A percentile compares a stretch with the other conserved stretches of the same genome.
Conservation (phyloP, 257 asterid genomes). For the Primulina tabacum region DNA sequence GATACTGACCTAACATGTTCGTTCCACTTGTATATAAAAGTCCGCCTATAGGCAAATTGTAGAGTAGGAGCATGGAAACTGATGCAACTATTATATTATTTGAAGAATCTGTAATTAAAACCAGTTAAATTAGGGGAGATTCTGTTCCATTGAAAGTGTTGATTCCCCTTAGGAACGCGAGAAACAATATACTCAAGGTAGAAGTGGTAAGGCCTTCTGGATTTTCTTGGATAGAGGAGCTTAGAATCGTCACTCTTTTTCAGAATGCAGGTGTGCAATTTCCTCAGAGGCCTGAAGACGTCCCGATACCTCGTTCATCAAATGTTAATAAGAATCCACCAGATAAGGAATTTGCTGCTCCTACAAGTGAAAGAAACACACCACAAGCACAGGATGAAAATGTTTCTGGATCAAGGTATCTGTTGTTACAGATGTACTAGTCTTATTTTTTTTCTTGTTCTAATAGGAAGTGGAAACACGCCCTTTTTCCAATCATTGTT, state of each 20-base stretch:
- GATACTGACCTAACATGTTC: not conserved
- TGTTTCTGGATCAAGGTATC: conserved; percentile 71
- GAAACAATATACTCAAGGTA: not conserved
- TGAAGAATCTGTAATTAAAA: not conserved
- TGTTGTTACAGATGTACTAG: conserved; percentile 1
- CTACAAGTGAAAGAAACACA: conserved; percentile 39
- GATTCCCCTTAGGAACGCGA: not conserved
- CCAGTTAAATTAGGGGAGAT: not conserved
- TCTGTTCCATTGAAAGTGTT: not conserved
- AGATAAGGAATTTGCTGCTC: conserved; percentile 38
- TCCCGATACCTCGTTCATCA: conserved; percentile 39
- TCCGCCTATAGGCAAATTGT: not conserved
- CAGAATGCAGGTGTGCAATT: conserved; percentile 96
- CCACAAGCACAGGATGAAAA: conserved; percentile 42
- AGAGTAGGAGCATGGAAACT: not conserved
- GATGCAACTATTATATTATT: too few relatives aligned
- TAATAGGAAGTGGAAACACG: not conserved
- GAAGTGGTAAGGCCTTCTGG: not conserved
- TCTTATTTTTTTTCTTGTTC: not conserved
- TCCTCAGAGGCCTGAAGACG: conserved; percentile 56
- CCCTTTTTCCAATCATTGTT: not conserved
- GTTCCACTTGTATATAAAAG: not conserved
- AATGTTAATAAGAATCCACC: conserved; percentile 37
- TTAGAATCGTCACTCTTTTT: conserved; percentile 22
- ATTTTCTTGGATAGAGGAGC: not conserved